Evolutionary conservation across 805 yeast genomes (phyloP).

Genomic region (Nakazawaea populi): DNA sequence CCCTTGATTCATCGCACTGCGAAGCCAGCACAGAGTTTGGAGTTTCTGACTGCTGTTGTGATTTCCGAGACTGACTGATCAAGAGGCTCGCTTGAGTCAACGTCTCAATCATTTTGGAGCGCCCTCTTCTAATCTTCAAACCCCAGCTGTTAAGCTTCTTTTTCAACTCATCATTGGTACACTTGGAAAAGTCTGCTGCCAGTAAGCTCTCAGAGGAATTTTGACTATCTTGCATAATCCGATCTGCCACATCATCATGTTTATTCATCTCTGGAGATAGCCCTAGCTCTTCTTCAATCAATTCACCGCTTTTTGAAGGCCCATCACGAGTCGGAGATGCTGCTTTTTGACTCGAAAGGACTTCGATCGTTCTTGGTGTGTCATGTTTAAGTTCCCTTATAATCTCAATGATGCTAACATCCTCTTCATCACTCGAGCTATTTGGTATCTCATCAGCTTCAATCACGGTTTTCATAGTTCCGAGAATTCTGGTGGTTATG

Average conservation of each 20-base stretch:
- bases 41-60: slow-evolving; percentile 12
- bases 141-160: slow-evolving; percentile 29
- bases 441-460: slow-evolving; percentile 16
- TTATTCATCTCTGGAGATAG: no score
- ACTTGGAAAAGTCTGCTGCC: slow-evolving; percentile 11
- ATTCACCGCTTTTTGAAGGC: background rate
- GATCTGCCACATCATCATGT: background rate
- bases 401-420: slow-evolving; percentile 10
- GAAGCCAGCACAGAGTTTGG: slow-evolving; percentile 12
- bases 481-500: slow-evolving; percentile 7
- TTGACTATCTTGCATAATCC: background rate
- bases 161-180: slow-evolving; percentile 17
- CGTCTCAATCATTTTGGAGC: slow-evolving; percentile 26
- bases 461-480: background rate
- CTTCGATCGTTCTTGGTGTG: slow-evolving; percentile 5
- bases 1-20: slow-evolving; percentile 10
- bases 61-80: slow-evolving; percentile 12
- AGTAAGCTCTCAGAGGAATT: no score
- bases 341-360: slow-evolving; percentile 8
- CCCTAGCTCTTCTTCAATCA: no score
- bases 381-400: slow-evolving; percentile 5
- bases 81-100: slow-evolving; percentile 19
- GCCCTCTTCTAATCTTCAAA: slow-evolving; percentile 28
- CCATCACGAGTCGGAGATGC: background rate
- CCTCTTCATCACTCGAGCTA: slow-evolving; percentile 23